A percentile compares a stretch with the other conserved stretches of the same genome.
Evolutionary conservation across 139 green algal genomes (phyloP).

Genomic region (Bryopsis sp.): DNA sequence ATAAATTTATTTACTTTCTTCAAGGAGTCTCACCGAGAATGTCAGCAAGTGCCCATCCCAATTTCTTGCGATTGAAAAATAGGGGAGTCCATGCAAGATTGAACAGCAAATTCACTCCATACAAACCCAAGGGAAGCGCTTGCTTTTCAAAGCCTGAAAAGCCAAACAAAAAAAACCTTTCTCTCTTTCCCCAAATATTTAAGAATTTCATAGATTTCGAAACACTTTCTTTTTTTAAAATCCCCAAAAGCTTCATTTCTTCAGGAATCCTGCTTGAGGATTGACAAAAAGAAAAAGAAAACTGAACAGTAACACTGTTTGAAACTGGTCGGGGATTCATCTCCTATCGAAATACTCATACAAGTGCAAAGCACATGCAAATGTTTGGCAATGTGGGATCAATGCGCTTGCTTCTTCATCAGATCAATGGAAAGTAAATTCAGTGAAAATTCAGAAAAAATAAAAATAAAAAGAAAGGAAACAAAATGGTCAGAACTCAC

Average conservation of each 20-base stretch:
- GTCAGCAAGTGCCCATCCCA: conserved; percentile 36
- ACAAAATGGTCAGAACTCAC: neutral
- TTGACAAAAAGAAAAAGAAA: neutral
- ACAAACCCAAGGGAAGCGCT: conserved; percentile 28
- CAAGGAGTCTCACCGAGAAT: conserved; percentile 34
- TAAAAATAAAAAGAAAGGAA: neutral
- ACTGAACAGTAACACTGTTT: neutral
- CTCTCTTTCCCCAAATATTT: neutral
- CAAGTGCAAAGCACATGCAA: neutral
- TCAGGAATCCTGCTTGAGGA: neutral
- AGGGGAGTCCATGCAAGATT: conserved; percentile 45
- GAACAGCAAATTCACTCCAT: conserved; percentile 35
- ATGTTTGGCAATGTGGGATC: neutral
- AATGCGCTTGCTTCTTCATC: neutral
- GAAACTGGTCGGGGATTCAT: neutral
- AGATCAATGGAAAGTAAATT: neutral
- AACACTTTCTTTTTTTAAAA: too few species aligned
- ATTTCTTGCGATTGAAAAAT: conserved; percentile 44
- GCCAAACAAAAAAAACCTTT: neutral
- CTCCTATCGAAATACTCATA: neutral
- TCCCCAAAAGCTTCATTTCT: too few species aligned
- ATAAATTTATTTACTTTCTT: too few species aligned
- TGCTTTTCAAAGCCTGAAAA: neutral
- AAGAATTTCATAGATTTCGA: neutral
- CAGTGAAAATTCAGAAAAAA: neutral